Percentiles rank a stretch among this genome's conserved stretches.
Conservation (phyloP, 2,329 filamentous ascomycete species). For the Sclerotinia sclerotiorum region DNA sequence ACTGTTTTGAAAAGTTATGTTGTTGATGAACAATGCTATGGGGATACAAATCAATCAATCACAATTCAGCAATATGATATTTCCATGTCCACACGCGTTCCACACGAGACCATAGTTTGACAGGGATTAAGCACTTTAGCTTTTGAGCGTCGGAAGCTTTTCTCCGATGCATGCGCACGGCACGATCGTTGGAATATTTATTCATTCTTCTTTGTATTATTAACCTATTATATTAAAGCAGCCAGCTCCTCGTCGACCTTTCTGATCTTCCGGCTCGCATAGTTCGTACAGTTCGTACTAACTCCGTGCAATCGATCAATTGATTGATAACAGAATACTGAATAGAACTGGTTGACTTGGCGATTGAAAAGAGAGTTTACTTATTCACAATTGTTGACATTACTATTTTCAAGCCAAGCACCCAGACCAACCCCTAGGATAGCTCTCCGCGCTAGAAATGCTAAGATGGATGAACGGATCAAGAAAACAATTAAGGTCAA, state of each 20-base stretch:
- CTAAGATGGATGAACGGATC: too few species aligned
- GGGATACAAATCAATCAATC: neutral
- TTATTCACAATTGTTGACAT: too few species aligned
- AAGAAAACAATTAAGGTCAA: too few species aligned
- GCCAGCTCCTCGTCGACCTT: neutral
- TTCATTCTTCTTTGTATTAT: neutral
- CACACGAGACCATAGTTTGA: neutral
- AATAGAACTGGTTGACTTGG: too few species aligned
- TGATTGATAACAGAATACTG: too few species aligned
- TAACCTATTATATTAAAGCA: neutral
- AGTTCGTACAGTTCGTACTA: neutral
- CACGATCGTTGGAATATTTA: neutral
- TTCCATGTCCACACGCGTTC: conserved; percentile 4
- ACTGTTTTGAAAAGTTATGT: conserved; percentile 12
- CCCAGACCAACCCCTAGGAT: too few species aligned
- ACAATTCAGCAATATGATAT: neutral
- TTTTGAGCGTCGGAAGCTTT: conserved; percentile 1
- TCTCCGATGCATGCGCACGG: neutral
- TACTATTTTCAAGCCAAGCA: too few species aligned
- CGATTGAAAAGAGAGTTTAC: too few species aligned
- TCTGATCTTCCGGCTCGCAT: neutral
- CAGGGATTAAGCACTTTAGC: neutral
- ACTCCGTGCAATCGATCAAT: too few species aligned
- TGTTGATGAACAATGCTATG: conserved; percentile 3
- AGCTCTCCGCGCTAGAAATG: too few species aligned